These are phyloP conservation scores for Moelleriella libera DNA, from an alignment of 2,329 filamentous ascomycete genomes.

Conservation along the genomic window DNA sequence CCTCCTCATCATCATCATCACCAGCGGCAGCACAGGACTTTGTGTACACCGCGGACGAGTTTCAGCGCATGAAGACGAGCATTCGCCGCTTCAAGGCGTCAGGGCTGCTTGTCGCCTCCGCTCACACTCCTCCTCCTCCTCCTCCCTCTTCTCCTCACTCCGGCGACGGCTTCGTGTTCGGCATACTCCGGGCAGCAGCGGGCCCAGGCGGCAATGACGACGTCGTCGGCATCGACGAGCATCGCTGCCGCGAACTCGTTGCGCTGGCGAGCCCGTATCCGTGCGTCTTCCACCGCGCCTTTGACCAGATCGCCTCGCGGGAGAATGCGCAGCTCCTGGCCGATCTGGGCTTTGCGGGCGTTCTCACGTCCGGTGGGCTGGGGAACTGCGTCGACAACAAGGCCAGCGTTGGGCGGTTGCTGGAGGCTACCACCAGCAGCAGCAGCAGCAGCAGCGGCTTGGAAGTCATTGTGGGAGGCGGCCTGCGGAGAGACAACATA, in stretches of 20 bases:
- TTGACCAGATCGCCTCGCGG: conserved; percentile 29
- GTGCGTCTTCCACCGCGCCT: conserved; percentile 42
- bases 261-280: conserved; percentile 23
- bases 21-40: conserved; percentile 23
- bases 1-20: neutral
- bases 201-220: neutral
- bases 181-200: conserved; percentile 19
- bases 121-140: no score
- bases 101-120: conserved; percentile 20
- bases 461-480: conserved; percentile 38
- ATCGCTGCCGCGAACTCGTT: conserved; percentile 26
- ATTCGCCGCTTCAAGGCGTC: conserved; percentile 23
- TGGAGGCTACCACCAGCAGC: no score
- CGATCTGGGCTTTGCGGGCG: conserved; percentile 30
- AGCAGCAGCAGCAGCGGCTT: conserved; percentile 8
- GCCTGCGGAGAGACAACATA: conserved; percentile 29
- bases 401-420: conserved; percentile 20
- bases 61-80: conserved; percentile 25
- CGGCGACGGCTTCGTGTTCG: conserved; percentile 45
- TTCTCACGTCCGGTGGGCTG: conserved; percentile 38
- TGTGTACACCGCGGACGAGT: conserved; percentile 30
- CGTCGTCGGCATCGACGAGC: conserved; percentile 20
- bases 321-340: conserved; percentile 19
- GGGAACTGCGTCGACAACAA: conserved; percentile 26
- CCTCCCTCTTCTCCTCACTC: no score